Conservation (phyloP, 192 early-diverging fungal genomes). For the Glomus cerebriforme region DNA sequence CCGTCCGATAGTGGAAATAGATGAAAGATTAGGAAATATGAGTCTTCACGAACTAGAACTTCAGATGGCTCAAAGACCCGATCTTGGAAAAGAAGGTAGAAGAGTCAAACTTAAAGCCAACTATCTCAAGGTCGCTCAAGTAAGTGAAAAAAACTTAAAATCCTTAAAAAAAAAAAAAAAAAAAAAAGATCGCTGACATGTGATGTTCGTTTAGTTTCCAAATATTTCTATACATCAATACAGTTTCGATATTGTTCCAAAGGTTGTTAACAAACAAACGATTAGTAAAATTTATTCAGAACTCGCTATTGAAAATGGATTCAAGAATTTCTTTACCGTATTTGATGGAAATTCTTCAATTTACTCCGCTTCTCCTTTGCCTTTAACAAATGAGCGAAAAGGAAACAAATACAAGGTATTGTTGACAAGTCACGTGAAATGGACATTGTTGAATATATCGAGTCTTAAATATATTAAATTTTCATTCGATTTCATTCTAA, state of each 20-base stretch:
- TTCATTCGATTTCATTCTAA: no score
- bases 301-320: background rate
- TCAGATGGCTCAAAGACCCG: background rate
- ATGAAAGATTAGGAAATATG: background rate
- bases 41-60: background rate
- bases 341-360: conserved; percentile 6
- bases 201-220: background rate
- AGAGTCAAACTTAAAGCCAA: background rate
- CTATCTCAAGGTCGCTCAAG: background rate
- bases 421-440: background rate
- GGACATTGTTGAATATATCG: background rate
- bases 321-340: background rate
- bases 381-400: background rate
- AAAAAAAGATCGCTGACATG: background rate
- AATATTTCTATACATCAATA: background rate
- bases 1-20: background rate
- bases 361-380: background rate
- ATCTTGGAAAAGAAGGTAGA: background rate
- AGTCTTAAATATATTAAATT: no score
- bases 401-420: background rate
- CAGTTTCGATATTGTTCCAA: background rate
- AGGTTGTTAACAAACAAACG: background rate
- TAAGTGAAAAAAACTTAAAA: background rate
- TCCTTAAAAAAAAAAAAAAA: background rate
- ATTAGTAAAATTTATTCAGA: background rate